A percentile compares a stretch with the other conserved stretches of the same genome.
These are phyloP conservation scores for Alternaria rosae DNA, from an alignment of 2,329 filamentous ascomycete genomes.

Conservation along the genomic window DNA sequence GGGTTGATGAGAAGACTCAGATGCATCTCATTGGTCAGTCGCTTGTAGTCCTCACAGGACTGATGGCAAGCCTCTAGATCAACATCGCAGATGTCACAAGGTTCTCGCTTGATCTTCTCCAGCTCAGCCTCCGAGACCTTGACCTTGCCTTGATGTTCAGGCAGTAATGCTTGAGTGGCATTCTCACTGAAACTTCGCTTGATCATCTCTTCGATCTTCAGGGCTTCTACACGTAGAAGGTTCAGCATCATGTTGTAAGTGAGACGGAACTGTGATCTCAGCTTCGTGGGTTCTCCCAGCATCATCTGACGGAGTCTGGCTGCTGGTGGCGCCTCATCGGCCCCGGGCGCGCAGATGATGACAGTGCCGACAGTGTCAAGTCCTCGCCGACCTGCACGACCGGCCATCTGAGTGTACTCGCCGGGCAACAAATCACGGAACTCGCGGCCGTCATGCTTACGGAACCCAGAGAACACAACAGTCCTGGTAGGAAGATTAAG, in stretches of 20 bases:
- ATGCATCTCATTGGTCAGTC: constrained; percentile 82
- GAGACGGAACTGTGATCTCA: constrained; percentile 92
- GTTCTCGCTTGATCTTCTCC: constrained; percentile 85
- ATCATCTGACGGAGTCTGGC: constrained; percentile 90
- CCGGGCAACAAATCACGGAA: constrained; percentile 92
- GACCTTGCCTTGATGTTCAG: constrained; percentile 94
- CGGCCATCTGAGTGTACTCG: constrained; percentile 99
- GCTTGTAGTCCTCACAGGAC: constrained; percentile 79
- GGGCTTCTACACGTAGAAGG: constrained; percentile 87
- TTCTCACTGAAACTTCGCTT: constrained; percentile 99
- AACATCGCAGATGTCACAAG: constrained; percentile 81
- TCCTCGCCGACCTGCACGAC: constrained; percentile 89
- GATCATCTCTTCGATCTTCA: constrained; percentile 99
- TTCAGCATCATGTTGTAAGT: constrained; percentile 99
- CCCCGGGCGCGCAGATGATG: constrained; percentile 83
- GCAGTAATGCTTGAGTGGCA: constrained; percentile 90
- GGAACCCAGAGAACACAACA: constrained; percentile 95
- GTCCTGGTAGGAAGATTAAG: constrained; percentile 94
- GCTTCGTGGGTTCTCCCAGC: constrained; percentile 90
- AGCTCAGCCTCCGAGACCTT: constrained; percentile 91
- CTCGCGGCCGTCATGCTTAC: constrained; percentile 91
- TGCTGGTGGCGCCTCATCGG: constrained; percentile 87
- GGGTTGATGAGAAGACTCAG: constrained; percentile 79
- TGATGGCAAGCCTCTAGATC: constrained; percentile 83
- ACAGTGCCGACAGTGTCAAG: constrained; percentile 92